Conservation (phyloP, 306 rosid genomes). For the peach (Prunus persica) region Prunus_persica_NCBIv2 NC_034012.1:8511001-8511500, state of each 20-base stretch:
- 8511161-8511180: background rate
- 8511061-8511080: background rate
- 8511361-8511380: background rate
- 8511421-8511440: too few relatives aligned
- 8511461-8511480: too few relatives aligned
- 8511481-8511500: too few relatives aligned
- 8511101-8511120: background rate
- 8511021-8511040: background rate
- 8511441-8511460: too few relatives aligned
- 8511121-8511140: background rate
- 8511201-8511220: background rate
- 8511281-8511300: slow-evolving; percentile 21
- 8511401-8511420: too few relatives aligned
- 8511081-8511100: background rate
- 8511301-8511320: background rate
- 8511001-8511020: background rate
- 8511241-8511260: too few relatives aligned
- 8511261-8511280: background rate
- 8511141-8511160: background rate
- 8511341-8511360: background rate
- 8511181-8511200: background rate
- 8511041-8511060: background rate
- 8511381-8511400: background rate
- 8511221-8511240: background rate
- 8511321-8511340: background rate